These are phyloP conservation scores for Chlamydomonas sp. DNA, from an alignment of 139 green algal genomes.

Conservation along the genomic window DNA sequence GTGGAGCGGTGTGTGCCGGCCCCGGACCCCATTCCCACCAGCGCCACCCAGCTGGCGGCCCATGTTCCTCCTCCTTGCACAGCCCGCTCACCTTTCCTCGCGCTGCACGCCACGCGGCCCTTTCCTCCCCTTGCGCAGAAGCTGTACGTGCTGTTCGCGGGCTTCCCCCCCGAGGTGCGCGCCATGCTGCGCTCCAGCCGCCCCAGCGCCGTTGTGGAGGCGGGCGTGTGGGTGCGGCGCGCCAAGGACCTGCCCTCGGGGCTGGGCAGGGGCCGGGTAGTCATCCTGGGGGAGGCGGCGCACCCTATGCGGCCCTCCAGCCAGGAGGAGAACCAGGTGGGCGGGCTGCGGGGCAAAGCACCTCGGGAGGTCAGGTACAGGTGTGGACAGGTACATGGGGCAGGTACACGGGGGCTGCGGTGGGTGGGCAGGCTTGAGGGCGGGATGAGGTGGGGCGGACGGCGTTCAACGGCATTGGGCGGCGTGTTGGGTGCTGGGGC, in stretches of 20 bases:
- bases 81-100: too few species aligned
- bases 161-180: constrained; percentile 31
- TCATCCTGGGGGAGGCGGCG: constrained; percentile 47
- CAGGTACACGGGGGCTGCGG: too few species aligned
- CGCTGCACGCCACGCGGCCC: too few species aligned
- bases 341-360: neutral
- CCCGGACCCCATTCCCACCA: neutral
- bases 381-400: too few species aligned
- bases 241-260: constrained; percentile 36
- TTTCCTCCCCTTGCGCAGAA: neutral
- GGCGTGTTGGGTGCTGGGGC: neutral
- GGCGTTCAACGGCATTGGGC: too few species aligned
- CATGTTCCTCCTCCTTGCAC: too few species aligned
- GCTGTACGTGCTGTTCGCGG: constrained; percentile 12
- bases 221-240: constrained; percentile 20
- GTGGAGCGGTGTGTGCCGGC: too few species aligned
- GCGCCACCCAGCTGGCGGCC: too few species aligned
- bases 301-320: constrained; percentile 44
- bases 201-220: constrained; percentile 1
- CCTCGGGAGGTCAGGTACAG: too few species aligned
- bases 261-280: constrained; percentile 44
- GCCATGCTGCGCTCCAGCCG: constrained; percentile 29
- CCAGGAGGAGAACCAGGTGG: constrained; percentile 41
- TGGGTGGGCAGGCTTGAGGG: too few species aligned
- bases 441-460: too few species aligned